A percentile compares a stretch with the other conserved stretches of the same genome.
Evolutionary conservation across 768 basidiomycete genomes (phyloP).

Genomic region (Tephrocybe sp.): DNA sequence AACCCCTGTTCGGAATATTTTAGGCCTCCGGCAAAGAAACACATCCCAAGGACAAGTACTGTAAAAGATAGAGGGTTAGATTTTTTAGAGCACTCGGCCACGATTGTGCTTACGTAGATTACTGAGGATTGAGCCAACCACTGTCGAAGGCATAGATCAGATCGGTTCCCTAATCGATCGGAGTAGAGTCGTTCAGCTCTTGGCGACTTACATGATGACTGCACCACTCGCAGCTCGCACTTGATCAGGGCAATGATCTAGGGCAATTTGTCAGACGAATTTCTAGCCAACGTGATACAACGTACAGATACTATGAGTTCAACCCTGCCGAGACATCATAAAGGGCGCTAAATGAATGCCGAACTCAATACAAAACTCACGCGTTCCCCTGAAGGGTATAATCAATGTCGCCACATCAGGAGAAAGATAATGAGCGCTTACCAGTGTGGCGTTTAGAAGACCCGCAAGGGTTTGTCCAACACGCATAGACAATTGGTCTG

Average conservation of each 20-base stretch:
- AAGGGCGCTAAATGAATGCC: neutral
- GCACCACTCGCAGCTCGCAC: constrained; percentile 72
- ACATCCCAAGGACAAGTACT: constrained; percentile 89
- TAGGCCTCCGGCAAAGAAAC: constrained; percentile 83
- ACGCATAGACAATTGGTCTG: constrained; percentile 80
- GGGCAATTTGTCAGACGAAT: constrained; percentile 1
- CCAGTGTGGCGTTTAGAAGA: constrained; percentile 82
- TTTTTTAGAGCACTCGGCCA: neutral
- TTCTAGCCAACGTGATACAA: constrained; percentile 7
- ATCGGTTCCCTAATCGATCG: constrained; percentile 2
- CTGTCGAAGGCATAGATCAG: constrained; percentile 35
- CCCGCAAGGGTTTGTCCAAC: constrained; percentile 85
- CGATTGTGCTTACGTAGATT: constrained; percentile 63
- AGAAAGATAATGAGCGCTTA: constrained; percentile 28
- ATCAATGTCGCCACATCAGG: constrained; percentile 3
- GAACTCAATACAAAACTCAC: constrained; percentile 27
- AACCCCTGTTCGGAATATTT: constrained; percentile 82
- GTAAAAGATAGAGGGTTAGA: constrained; percentile 3
- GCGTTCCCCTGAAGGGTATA: constrained; percentile 42
- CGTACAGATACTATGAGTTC: constrained; percentile 79
- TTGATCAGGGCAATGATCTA: constrained; percentile 51
- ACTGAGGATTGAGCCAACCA: constrained; percentile 85
- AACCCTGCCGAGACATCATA: constrained; percentile 37
- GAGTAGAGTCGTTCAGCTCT: neutral
- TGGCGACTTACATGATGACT: constrained; percentile 69